These are phyloP conservation scores for Lenwebbia sp. DNA, from an alignment of 345 rosid species.

Conservation along the genomic window DNA sequence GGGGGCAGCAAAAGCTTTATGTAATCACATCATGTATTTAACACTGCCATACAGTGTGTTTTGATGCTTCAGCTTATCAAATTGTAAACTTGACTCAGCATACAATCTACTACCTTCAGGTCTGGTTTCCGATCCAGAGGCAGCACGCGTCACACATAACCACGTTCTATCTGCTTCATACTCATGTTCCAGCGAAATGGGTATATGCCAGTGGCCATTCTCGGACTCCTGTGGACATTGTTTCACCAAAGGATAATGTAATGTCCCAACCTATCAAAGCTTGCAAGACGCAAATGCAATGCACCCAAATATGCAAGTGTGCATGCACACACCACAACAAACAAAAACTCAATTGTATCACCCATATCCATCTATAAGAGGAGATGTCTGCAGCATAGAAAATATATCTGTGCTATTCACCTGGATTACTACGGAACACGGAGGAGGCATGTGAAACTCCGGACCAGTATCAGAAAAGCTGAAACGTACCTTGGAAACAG, in stretches of 20 bases:
- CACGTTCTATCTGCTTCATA: constrained; percentile 29
- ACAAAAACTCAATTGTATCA: not conserved
- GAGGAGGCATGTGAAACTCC: constrained; percentile 50
- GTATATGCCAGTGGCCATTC: constrained; percentile 67
- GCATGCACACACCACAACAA: not conserved
- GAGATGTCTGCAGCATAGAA: not conserved
- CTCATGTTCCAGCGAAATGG: constrained; percentile 28
- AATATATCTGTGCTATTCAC: constrained; percentile 9
- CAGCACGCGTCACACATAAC: constrained; percentile 44
- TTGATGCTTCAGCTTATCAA: not conserved
- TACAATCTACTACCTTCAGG: constrained; percentile 28
- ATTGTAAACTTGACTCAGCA: not conserved
- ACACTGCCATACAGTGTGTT: not conserved
- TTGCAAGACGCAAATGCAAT: not conserved
- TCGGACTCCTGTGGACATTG: constrained; percentile 46
- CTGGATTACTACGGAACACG: constrained; percentile 56
- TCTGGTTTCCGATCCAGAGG: not conserved
- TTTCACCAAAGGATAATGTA: not conserved
- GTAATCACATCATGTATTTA: not conserved
- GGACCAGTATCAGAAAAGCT: constrained; percentile 40
- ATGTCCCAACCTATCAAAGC: not conserved
- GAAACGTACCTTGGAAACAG: constrained; percentile 37
- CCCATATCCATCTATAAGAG: not conserved
- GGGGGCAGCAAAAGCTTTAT: not conserved
- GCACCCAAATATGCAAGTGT: not conserved